Base-by-base conservation (phyloP, 1,284 basidiomycete genomes). In the Schizophyllum commune region DNA sequence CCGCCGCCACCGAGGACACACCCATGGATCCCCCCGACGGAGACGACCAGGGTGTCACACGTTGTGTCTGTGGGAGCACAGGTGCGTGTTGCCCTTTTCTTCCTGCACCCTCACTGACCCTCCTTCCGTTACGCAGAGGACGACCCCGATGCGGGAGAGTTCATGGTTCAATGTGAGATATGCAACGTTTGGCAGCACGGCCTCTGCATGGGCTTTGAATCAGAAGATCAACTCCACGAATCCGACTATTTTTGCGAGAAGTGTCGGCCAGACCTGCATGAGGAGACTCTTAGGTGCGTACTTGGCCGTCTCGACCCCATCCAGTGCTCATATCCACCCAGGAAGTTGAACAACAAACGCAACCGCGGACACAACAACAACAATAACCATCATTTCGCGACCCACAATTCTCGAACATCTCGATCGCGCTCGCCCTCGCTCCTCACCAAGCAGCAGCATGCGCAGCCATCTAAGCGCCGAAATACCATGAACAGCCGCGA, bases 161-260 rank as follows among this genome's bases (percentile, higher is more conserved):
- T 94, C 72, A 98, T 98, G 94, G 94, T 98, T 58, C 92, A 96
- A 74, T 99, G 96, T 77, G 96, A 99, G 77, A 89, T 83, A 60
- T 99, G 96, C 80, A 92, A 94, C 70, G 93, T 94, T 64, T 99
- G 96, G 96, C 96, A 99, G 75, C 96, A 99, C 74, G 96, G 96
- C 19, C 83, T 89, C 33, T 99, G 96, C 76, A 95, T 99, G 87
- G 96, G 96, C 57, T 93, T 93, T 73, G 85, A 89, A 71, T 86
- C 85, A 53, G 92, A 95, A 72, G 89, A 91, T 64, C 88, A 89
- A 68, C 84, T 92, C 33, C 88, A 88, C 61, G 83, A 91, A 68
- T 86, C 87, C 70, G 82, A 87, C 75, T 92, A 99, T 76, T 96
- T 89, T 69, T 99, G 97, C 76, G 97, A 99, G 76, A 80, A 87